These are phyloP conservation scores for Boletus vinaceobasis DNA, from an alignment of 768 basidiomycete genomes.

Conservation along the genomic window DNA sequence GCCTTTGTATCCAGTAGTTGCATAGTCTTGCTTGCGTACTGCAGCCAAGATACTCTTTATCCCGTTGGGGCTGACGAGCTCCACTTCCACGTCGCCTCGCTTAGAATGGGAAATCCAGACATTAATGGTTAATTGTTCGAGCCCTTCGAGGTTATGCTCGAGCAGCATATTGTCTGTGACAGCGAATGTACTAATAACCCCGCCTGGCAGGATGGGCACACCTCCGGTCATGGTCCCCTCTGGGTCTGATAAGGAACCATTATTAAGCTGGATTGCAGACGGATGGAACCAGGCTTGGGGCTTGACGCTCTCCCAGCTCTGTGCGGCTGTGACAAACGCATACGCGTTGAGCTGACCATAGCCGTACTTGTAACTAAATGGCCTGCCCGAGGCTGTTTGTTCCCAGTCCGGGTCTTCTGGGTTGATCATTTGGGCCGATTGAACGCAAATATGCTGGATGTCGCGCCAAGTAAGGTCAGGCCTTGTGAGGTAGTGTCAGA, in stretches of 20 bases:
- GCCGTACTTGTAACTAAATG: conserved; percentile 91
- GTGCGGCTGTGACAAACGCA: conserved; percentile 74
- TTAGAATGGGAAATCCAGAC: conserved; percentile 90
- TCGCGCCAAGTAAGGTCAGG: conserved; percentile 98
- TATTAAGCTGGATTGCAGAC: conserved; percentile 62
- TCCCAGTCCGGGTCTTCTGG: conserved; percentile 95
- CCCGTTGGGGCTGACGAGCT: conserved; percentile 80
- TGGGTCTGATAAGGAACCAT: conserved; percentile 48
- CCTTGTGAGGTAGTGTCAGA: conserved; percentile 37
- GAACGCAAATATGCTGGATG: conserved; percentile 84
- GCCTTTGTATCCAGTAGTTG: conserved; percentile 72
- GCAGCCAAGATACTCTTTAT: conserved; percentile 82
- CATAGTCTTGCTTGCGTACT: conserved; percentile 61
- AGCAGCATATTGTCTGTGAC: conserved; percentile 65
- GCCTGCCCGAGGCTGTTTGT: conserved; percentile 48
- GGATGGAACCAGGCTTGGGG: conserved; percentile 90
- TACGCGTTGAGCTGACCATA: conserved; percentile 88
- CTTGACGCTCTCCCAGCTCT: conserved; percentile 83
- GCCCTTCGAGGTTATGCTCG: conserved; percentile 73
- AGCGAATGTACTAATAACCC: conserved; percentile 60
- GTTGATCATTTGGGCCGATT: conserved; percentile 75
- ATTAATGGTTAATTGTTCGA: conserved; percentile 90
- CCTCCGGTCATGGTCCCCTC: conserved; percentile 59
- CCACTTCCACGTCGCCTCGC: conserved; percentile 92
- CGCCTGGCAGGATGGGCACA: conserved; percentile 58